Evolutionary conservation across 306 rosid species (phyloP).

Genomic region (Glycine soja): DNA sequence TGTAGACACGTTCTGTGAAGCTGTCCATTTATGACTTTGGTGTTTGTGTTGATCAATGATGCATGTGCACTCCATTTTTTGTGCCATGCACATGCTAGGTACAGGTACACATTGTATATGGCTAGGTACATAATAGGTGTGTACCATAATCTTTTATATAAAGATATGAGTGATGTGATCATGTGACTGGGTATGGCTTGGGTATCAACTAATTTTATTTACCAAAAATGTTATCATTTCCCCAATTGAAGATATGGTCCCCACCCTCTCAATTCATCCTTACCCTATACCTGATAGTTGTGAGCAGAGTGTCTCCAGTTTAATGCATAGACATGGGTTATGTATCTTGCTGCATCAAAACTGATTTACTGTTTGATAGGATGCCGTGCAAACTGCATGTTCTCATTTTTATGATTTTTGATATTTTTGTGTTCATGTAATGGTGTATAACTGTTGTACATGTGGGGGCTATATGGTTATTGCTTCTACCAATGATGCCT

Average conservation of each 20-base stretch:
- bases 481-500: neutral
- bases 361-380: neutral
- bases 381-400: neutral
- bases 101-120: too few species aligned
- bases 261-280: neutral
- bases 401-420: neutral
- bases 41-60: neutral
- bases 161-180: neutral
- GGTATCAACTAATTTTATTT: neutral
- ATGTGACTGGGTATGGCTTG: neutral
- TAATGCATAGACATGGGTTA: neutral
- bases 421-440: neutral
- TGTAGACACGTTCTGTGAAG: slow-evolving; percentile 8
- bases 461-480: neutral
- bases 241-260: neutral
- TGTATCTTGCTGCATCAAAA: neutral
- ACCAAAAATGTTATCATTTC: neutral
- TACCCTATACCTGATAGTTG: neutral
- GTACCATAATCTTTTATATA: neutral
- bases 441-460: neutral
- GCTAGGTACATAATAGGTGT: neutral
- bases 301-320: neutral
- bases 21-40: neutral
- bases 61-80: neutral
- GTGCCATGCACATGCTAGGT: neutral